Evolutionary conservation across 495 filamentous ascomycete genomes (phyloP).

Genomic region (Aspergillus carlsbadensis): DNA sequence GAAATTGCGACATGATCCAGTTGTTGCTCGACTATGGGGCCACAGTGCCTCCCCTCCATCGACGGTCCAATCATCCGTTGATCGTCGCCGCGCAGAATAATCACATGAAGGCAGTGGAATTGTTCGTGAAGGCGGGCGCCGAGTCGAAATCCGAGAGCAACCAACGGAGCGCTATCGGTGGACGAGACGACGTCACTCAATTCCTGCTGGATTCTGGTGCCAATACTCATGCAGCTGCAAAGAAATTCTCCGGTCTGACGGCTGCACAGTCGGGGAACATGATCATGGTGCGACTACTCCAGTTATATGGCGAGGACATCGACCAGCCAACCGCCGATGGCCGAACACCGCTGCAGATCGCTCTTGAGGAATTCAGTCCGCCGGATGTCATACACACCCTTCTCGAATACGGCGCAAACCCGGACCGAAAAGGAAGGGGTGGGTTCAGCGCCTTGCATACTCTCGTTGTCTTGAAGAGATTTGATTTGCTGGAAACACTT

Average conservation of each 20-base stretch:
- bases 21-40: not conserved
- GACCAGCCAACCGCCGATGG: not conserved
- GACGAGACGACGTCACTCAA: not conserved
- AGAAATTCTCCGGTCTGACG: not conserved
- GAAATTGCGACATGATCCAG: not conserved
- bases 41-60: not conserved
- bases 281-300: not conserved
- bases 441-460: not conserved
- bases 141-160: not conserved
- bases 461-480: not conserved
- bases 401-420: not conserved
- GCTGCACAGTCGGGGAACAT: not conserved
- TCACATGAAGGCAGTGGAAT: not conserved
- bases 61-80: not conserved
- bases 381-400: not conserved
- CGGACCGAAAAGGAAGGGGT: not conserved
- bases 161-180: not conserved
- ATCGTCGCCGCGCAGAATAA: not conserved
- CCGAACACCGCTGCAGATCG: not conserved
- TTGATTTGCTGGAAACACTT: not conserved
- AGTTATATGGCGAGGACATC: not conserved
- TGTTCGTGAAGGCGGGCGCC: not conserved
- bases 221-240: not conserved
- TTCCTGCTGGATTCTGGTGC: not conserved
- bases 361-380: constrained; percentile 1